phyloP scores from a whole-genome alignment of 164 flowering plant genomes.

The Saururus chinensis region DNA sequence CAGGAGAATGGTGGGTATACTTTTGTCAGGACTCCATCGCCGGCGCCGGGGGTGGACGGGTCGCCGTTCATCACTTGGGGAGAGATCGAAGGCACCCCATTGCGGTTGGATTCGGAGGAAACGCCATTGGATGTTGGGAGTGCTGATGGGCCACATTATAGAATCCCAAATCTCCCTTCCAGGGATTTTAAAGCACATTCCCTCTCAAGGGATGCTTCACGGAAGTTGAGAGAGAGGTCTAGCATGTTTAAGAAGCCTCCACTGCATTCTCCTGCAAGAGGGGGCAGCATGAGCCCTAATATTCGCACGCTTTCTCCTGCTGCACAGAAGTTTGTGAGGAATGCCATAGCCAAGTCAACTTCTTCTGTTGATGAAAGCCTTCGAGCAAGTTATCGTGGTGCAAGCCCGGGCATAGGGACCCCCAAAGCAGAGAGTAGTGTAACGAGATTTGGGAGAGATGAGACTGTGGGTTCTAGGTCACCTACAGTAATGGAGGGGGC shows the following conservation, averaged over 20 bases:
- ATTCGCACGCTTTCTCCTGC: constrained; percentile 69
- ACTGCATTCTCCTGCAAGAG: constrained; percentile 66
- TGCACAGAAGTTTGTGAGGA: constrained; percentile 95
- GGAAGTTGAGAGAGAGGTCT: constrained; percentile 73
- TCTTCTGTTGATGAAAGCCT: constrained; percentile 73
- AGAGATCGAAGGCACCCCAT: constrained; percentile 91
- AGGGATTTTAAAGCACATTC: constrained; percentile 85
- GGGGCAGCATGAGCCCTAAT: constrained; percentile 90
- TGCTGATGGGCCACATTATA: constrained; percentile 75
- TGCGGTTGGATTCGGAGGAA: constrained; percentile 82
- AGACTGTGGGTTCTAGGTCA: constrained; percentile 48
- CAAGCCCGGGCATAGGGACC: constrained; percentile 51
- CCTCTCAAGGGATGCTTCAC: constrained; percentile 85
- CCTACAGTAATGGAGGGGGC: constrained; percentile 71
- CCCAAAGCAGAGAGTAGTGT: constrained; percentile 74
- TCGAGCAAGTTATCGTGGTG: constrained; percentile 84
- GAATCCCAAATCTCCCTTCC: constrained; percentile 56
- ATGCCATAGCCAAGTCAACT: constrained; percentile 76
- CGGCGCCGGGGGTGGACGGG: constrained; percentile 84
- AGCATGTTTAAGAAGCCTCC: constrained; percentile 88
- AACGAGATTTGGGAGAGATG: constrained; percentile 70
- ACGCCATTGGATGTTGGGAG: constrained; percentile 71
- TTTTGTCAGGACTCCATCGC: constrained; percentile 82
- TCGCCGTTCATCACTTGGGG: constrained; percentile 98
- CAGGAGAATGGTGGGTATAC: constrained; percentile 64